Evolutionary conservation across 345 rosid genomes (phyloP).

Genomic region (Bruguiera parviflora): DNA sequence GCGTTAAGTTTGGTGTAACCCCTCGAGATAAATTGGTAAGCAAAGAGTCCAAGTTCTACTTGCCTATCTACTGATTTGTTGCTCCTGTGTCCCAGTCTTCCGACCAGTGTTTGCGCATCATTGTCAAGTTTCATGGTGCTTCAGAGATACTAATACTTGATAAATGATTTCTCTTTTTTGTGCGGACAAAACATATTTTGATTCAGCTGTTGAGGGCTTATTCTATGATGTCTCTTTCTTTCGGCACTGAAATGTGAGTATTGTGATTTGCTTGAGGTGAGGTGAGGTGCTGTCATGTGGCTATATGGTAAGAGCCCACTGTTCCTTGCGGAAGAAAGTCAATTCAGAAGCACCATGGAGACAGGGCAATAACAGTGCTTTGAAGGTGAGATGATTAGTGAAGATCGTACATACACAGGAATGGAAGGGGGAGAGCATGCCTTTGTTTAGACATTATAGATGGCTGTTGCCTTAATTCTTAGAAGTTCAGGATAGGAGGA

Average conservation of each 20-base stretch:
- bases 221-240: too few relatives aligned
- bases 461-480: not conserved
- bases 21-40: too few relatives aligned
- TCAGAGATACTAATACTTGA: not conserved
- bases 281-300: not conserved
- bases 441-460: not conserved
- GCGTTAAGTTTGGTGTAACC: too few relatives aligned
- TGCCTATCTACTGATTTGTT: too few relatives aligned
- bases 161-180: not conserved
- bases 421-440: not conserved
- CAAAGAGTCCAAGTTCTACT: too few relatives aligned
- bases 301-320: not conserved
- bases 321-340: not conserved
- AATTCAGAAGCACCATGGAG: not conserved
- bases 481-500: not conserved
- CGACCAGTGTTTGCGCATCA: too few relatives aligned
- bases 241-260: too few relatives aligned
- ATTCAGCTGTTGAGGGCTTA: not conserved
- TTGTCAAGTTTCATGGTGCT: not conserved
- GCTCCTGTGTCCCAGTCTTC: too few relatives aligned
- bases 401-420: not conserved
- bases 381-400: conserved; percentile 2
- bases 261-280: not conserved
- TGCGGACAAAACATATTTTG: not conserved
- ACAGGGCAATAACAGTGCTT: not conserved